A percentile compares a stretch with the other conserved stretches of the same genome.
Conservation (phyloP, 495 filamentous ascomycete genomes). For the Penicillium verhagenii region DNA sequence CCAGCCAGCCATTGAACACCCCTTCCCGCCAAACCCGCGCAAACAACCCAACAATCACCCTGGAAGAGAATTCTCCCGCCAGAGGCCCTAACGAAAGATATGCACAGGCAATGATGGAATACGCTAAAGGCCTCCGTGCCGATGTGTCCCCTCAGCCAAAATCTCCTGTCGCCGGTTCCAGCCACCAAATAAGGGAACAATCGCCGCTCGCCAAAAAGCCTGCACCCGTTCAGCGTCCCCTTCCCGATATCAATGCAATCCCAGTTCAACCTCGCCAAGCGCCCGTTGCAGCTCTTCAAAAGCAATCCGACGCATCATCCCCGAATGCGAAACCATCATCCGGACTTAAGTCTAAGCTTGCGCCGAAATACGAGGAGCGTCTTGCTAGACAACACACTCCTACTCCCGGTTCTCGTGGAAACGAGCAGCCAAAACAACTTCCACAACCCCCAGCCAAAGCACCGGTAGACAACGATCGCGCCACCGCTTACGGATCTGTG, state of each 20-base stretch:
- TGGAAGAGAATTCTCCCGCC: conserved; percentile 4
- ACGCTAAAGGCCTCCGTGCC: not conserved
- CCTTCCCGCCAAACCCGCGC: conserved; percentile 4
- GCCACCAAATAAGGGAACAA: conserved; percentile 1
- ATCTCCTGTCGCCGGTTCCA: not conserved
- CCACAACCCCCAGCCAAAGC: conserved; percentile 1
- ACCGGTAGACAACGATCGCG: conserved; percentile 9
- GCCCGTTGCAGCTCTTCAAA: conserved; percentile 1
- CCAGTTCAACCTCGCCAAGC: conserved; percentile 1
- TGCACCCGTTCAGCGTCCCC: conserved; percentile 11
- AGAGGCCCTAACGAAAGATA: conserved; percentile 9
- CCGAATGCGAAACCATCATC: conserved; percentile 9
- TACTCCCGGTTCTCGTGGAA: conserved; percentile 2
- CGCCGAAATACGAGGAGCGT: conserved; percentile 15
- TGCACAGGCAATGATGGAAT: conserved; percentile 12
- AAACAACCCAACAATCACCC: conserved; percentile 11
- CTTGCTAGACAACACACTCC: conserved; percentile 4
- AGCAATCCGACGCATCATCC: conserved; percentile 8
- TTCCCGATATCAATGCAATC: conserved; percentile 6
- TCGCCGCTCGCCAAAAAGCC: conserved; percentile 3
- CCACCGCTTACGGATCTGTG: conserved; percentile 50
- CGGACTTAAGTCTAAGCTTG: conserved; percentile 28
- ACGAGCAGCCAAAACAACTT: conserved; percentile 6
- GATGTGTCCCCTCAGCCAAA: not conserved
- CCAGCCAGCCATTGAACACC: not conserved